Evolutionary conservation across 345 rosid species (phyloP).

Genomic region (Syzygium aromaticum): DNA sequence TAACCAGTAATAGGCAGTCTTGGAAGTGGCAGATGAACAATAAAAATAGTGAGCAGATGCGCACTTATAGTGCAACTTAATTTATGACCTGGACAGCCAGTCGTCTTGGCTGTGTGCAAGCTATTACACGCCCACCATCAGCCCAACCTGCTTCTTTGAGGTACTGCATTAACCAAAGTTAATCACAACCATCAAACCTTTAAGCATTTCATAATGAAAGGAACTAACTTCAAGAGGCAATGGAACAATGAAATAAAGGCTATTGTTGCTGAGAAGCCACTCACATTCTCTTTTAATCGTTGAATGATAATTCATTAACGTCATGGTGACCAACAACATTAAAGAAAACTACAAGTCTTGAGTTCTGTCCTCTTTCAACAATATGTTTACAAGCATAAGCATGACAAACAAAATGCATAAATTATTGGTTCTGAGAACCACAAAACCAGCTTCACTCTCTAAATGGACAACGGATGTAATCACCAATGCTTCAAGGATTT

Average conservation of each 20-base stretch:
- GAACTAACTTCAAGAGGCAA: background rate
- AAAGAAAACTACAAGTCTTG: background rate
- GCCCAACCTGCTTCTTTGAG: slow-evolving; percentile 99
- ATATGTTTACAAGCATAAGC: background rate
- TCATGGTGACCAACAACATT: background rate
- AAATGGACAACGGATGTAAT: background rate
- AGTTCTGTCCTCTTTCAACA: background rate
- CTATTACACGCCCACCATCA: slow-evolving; percentile 85
- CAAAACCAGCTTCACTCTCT: background rate
- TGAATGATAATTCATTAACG: background rate
- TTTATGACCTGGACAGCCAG: slow-evolving; percentile 79
- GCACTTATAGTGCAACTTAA: background rate
- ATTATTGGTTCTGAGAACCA: background rate
- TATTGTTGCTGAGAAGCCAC: background rate
- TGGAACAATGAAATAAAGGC: background rate
- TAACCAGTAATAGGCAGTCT: background rate
- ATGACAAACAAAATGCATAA: background rate
- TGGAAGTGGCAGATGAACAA: background rate
- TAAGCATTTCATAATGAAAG: background rate
- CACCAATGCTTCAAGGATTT: background rate
- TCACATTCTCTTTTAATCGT: background rate
- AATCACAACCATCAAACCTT: background rate
- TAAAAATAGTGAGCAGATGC: background rate
- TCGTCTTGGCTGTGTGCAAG: slow-evolving; percentile 95
- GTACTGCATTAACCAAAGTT: slow-evolving; percentile 32